Conservation (phyloP, 2,329 filamentous ascomycete genomes). For the Sporothrix sp. region DNA sequence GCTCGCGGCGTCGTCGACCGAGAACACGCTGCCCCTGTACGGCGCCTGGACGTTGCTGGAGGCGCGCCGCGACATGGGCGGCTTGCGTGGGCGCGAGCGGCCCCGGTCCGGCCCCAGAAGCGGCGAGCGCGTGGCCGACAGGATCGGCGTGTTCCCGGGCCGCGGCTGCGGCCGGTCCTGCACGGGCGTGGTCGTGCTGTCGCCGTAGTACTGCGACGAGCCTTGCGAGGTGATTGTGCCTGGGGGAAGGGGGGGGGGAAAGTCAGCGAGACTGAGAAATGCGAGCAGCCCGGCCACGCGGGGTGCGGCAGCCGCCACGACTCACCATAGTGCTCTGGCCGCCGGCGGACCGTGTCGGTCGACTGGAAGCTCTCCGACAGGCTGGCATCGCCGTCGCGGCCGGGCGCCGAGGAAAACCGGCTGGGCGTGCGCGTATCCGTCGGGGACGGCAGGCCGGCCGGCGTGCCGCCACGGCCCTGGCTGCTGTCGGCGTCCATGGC, state of each 20-base stretch:
- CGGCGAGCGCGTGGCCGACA: slow-evolving; percentile 34
- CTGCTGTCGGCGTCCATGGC: slow-evolving; percentile 7
- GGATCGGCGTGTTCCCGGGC: slow-evolving; percentile 22
- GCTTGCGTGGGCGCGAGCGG: slow-evolving; percentile 55
- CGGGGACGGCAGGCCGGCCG: slow-evolving; percentile 7
- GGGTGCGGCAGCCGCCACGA: slow-evolving; percentile 8
- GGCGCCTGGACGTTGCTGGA: slow-evolving; percentile 64
- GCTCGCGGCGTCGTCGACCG: slow-evolving; percentile 74
- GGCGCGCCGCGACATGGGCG: slow-evolving; percentile 59
- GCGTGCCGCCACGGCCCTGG: slow-evolving; percentile 6
- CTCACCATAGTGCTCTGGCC: slow-evolving; percentile 50
- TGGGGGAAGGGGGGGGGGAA: neutral
- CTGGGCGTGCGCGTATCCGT: slow-evolving; percentile 10
- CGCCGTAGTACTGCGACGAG: slow-evolving; percentile 10
- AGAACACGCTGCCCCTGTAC: slow-evolving; percentile 77
- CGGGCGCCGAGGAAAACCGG: neutral
- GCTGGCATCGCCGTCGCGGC: slow-evolving; percentile 24
- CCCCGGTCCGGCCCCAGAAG: slow-evolving; percentile 38
- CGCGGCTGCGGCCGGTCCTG: slow-evolving; percentile 33
- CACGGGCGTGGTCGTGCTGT: slow-evolving; percentile 14
- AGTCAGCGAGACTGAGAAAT: too few species aligned
- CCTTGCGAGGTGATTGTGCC: slow-evolving; percentile 12
- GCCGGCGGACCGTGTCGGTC: slow-evolving; percentile 49
- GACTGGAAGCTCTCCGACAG: slow-evolving; percentile 48
- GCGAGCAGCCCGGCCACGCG: too few species aligned